These are phyloP conservation scores for Ceratocystis destructans DNA, from an alignment of 2,329 filamentous ascomycete species.

Conservation along the genomic window DNA sequence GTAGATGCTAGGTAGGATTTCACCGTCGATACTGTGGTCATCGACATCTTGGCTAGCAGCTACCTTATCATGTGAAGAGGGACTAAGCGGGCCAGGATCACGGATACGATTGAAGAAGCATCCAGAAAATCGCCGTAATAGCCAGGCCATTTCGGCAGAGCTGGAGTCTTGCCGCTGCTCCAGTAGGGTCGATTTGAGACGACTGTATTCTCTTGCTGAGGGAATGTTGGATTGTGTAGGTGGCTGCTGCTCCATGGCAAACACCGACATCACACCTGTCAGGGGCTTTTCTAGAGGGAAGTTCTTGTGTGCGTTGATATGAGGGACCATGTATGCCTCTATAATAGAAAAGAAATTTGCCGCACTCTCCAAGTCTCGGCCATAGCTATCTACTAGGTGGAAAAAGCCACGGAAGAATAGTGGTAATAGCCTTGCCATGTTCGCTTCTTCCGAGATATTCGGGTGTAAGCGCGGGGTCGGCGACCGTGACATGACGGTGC, in stretches of 20 bases:
- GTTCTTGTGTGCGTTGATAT: conserved; percentile 7
- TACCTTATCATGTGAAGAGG: neutral
- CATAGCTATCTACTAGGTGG: conserved; percentile 14
- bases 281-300: neutral
- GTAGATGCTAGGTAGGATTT: neutral
- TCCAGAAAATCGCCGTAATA: conserved; percentile 9
- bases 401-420: conserved; percentile 13
- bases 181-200: conserved; percentile 6
- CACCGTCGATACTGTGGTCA: neutral
- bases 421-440: conserved; percentile 9
- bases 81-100: neutral
- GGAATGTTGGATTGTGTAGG: conserved; percentile 1
- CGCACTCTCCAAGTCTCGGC: conserved; percentile 10
- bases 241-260: conserved; percentile 6
- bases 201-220: conserved; percentile 4
- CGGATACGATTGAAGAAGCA: conserved; percentile 9
- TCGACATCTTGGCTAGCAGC: neutral
- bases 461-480: conserved; percentile 16
- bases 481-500: conserved; percentile 2
- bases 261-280: conserved; percentile 7
- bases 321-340: conserved; percentile 15
- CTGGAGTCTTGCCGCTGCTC: conserved; percentile 2
- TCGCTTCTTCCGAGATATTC: conserved; percentile 11
- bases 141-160: conserved; percentile 9
- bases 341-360: conserved; percentile 7